Percentiles rank a stretch among this genome's conserved stretches.
phyloP scores from a whole-genome alignment of 2,329 filamentous ascomycete genomes.

The Thelonectria olida region DNA sequence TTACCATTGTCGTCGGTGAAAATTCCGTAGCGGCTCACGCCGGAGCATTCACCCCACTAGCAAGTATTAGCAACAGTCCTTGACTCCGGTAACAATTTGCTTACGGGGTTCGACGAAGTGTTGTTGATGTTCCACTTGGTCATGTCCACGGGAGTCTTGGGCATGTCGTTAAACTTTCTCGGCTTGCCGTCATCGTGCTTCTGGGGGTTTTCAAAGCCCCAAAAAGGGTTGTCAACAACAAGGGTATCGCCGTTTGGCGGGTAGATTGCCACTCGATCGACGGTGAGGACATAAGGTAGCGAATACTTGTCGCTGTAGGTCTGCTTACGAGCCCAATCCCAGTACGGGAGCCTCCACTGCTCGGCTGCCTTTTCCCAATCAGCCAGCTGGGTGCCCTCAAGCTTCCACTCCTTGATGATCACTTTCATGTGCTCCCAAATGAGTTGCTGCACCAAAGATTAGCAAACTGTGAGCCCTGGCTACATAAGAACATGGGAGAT shows the following conservation, averaged over 20 bases:
- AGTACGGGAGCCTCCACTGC: slow-evolving; percentile 45
- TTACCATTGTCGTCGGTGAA: neutral
- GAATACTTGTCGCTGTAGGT: slow-evolving; percentile 8
- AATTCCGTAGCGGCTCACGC: slow-evolving; percentile 18
- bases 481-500: neutral
- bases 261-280: neutral
- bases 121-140: slow-evolving; percentile 24
- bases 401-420: slow-evolving; percentile 10
- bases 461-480: neutral
- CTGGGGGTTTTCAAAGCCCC: slow-evolving; percentile 22
- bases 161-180: slow-evolving; percentile 25
- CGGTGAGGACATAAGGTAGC: neutral
- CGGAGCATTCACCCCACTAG: slow-evolving; percentile 17
- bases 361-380: slow-evolving; percentile 40
- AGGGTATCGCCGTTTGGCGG: neutral
- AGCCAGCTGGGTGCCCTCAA: neutral
- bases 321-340: slow-evolving; percentile 45
- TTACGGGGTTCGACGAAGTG: slow-evolving; percentile 8
- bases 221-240: neutral
- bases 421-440: slow-evolving; percentile 21
- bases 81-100: neutral
- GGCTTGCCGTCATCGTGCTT: slow-evolving; percentile 7
- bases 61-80: neutral
- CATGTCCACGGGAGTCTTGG: neutral
- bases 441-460: slow-evolving; percentile 10